phyloP scores from a whole-genome alignment of 441 rosid genomes.

The Rhodomyrtus psidioides region DNA sequence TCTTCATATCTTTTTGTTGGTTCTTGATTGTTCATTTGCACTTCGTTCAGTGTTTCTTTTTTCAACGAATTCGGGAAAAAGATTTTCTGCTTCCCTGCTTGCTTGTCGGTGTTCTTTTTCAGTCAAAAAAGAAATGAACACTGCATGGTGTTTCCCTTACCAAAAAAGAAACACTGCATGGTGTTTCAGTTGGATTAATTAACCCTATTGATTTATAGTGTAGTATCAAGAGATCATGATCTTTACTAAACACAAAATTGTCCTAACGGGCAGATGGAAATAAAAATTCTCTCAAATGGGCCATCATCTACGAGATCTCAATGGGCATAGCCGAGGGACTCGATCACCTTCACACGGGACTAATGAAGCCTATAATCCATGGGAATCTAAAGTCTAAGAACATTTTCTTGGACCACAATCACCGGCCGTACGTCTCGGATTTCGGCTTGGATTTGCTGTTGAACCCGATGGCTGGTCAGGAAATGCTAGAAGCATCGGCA shows the following conservation, averaged over 20 bases:
- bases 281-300: constrained; percentile 51
- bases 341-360: constrained; percentile 67
- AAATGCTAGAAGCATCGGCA: constrained; percentile 66
- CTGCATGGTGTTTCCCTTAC: background rate
- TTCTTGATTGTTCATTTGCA: constrained; percentile 7
- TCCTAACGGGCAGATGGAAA: constrained; percentile 35
- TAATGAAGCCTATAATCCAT: constrained; percentile 53
- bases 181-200: background rate
- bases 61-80: background rate
- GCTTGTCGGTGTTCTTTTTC: background rate
- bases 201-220: background rate
- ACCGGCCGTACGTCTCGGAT: constrained; percentile 55
- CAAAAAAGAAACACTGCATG: background rate
- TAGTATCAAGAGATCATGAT: background rate
- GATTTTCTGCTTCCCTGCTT: background rate
- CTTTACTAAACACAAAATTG: background rate
- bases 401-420: constrained; percentile 46
- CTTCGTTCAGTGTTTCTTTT: background rate
- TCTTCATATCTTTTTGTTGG: background rate
- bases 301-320: constrained; percentile 41
- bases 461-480: constrained; percentile 56
- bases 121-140: background rate
- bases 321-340: constrained; percentile 58
- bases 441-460: constrained; percentile 58
- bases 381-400: constrained; percentile 88